Percentiles rank a stretch among this genome's conserved stretches.
Evolutionary conservation across 441 rosid species (phyloP).

Genomic region (Corymbia citriodora): DNA sequence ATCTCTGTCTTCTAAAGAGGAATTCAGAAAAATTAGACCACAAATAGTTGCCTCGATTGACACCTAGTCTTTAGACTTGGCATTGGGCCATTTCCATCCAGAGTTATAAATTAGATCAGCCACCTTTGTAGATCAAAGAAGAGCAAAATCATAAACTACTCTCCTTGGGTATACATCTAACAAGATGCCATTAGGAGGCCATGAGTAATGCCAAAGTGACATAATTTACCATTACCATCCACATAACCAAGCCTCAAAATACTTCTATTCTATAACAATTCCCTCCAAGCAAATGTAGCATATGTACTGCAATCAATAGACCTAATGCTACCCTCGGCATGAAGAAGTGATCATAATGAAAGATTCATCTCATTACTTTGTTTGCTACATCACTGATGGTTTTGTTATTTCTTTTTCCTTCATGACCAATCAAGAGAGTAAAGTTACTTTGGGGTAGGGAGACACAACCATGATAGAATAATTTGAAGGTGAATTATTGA

Average conservation of each 20-base stretch:
- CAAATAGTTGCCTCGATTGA: not conserved
- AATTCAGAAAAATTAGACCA: not conserved
- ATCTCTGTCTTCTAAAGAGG: not conserved
- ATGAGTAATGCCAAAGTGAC: not conserved
- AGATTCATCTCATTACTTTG: not conserved
- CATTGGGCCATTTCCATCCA: not conserved
- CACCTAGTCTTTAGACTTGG: not conserved
- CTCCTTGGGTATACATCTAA: not conserved
- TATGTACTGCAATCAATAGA: not conserved
- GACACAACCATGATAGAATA: accelerated
- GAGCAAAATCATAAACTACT: not conserved
- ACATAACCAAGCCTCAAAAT: not conserved
- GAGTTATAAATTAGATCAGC: not conserved
- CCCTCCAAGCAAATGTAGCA: not conserved
- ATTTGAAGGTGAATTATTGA: too few species aligned
- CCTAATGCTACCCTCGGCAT: not conserved
- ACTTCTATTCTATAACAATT: not conserved
- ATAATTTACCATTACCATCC: not conserved
- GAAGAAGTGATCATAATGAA: not conserved
- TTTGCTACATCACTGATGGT: not conserved
- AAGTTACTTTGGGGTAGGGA: not conserved
- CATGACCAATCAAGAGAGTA: not conserved
- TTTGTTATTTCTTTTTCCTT: not conserved
- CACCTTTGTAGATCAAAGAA: not conserved
- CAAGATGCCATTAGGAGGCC: not conserved